Conservation (phyloP, 345 rosid genomes). For the Mangifera indica region DNA sequence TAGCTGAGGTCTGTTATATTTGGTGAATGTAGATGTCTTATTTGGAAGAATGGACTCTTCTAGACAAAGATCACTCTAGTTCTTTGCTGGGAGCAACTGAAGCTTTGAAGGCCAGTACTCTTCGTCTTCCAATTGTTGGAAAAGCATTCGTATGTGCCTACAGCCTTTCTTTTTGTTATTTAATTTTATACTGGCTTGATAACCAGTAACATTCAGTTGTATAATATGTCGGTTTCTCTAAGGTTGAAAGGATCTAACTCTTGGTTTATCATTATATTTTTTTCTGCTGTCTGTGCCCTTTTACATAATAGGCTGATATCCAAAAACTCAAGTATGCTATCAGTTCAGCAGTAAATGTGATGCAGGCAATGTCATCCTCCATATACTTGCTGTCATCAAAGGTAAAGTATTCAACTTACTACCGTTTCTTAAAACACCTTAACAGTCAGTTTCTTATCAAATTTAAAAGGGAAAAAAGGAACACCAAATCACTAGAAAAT, state of each 20-base stretch:
- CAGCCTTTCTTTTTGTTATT: neutral
- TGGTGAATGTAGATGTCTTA: conserved; percentile 46
- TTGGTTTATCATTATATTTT: neutral
- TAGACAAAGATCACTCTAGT: conserved; percentile 66
- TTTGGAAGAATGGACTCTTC: conserved; percentile 75
- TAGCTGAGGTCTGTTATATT: conserved; percentile 15
- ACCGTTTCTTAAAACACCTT: neutral
- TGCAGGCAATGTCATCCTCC: conserved; percentile 85
- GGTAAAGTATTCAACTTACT: conserved; percentile 39
- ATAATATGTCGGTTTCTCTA: neutral
- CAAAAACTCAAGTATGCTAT: conserved; percentile 83
- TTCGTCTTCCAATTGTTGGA: conserved; percentile 87
- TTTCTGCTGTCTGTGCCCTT: neutral
- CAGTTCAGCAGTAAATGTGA: conserved; percentile 74
- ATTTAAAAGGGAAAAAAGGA: no score
- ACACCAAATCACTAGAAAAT: neutral
- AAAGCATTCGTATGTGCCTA: conserved; percentile 58
- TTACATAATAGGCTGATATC: conserved; percentile 53
- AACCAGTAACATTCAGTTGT: neutral
- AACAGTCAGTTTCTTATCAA: no score
- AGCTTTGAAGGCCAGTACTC: conserved; percentile 93
- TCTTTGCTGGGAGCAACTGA: conserved; percentile 78
- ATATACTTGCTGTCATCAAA: conserved; percentile 55
- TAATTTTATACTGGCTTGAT: neutral
- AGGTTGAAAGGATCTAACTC: neutral